Evolutionary conservation across 768 basidiomycete species (phyloP).

Genomic region (Glaciozyma antarctica): DNA sequence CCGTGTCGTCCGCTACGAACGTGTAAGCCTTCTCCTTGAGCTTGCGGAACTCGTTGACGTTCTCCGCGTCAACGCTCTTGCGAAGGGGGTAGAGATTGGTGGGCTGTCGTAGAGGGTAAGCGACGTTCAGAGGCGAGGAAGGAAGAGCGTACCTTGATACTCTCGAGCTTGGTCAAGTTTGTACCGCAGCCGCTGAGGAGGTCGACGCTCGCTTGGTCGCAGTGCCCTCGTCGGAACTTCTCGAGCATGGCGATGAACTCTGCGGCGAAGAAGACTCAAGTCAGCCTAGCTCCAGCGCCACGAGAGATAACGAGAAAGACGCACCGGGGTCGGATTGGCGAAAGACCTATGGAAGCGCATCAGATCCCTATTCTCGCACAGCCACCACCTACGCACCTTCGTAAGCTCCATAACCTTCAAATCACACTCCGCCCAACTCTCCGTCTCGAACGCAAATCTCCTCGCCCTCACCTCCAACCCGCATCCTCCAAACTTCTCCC

Average conservation of each 20-base stretch:
- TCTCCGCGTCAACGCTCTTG: conserved; percentile 40
- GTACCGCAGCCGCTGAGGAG: conserved; percentile 31
- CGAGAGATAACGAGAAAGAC: too few species aligned
- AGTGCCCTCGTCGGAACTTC: conserved; percentile 36
- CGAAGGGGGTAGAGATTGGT: conserved; percentile 35
- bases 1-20: conserved; percentile 37
- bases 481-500: conserved; percentile 3
- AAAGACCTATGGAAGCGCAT: conserved; percentile 33
- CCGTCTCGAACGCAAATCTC: conserved; percentile 39
- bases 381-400: conserved; percentile 10
- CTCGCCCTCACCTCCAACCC: conserved; percentile 11
- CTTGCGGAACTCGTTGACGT: conserved; percentile 35
- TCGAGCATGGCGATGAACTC: conserved; percentile 38
- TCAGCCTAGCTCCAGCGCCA: too few species aligned
- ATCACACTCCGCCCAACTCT: conserved; percentile 35
- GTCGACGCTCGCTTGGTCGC: conserved; percentile 25
- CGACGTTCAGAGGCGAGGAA: not conserved
- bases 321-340: conserved; percentile 35
- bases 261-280: too few species aligned
- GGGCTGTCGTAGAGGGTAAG: conserved; percentile 5
- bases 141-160: conserved; percentile 36
- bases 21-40: conserved; percentile 36
- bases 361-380: too few species aligned
- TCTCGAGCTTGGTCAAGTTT: conserved; percentile 31
- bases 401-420: conserved; percentile 35